phyloP scores from a whole-genome alignment of 768 basidiomycete genomes.

The Solioccasus polychromus region DNA sequence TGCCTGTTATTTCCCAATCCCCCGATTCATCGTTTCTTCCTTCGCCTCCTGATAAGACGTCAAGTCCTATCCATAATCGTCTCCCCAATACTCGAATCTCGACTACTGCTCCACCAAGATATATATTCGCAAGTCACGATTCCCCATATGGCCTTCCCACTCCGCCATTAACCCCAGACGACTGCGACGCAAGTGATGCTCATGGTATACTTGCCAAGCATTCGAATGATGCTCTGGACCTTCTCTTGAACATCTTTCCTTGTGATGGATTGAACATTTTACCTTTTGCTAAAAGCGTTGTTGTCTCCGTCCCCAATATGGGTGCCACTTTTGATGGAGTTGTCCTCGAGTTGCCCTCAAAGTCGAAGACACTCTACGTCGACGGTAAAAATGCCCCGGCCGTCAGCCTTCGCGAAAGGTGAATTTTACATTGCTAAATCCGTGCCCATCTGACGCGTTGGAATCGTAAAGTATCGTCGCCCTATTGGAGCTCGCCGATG shows the following conservation, averaged over 20 bases:
- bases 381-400: slow-evolving; percentile 79
- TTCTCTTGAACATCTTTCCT: slow-evolving; percentile 78
- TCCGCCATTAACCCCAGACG: slow-evolving; percentile 79
- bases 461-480: slow-evolving; percentile 66
- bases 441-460: slow-evolving; percentile 3
- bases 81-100: slow-evolving; percentile 21
- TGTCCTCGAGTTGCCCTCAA: slow-evolving; percentile 69
- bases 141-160: slow-evolving; percentile 52
- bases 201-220: slow-evolving; percentile 44
- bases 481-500: slow-evolving; percentile 84
- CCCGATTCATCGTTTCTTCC: slow-evolving; percentile 34
- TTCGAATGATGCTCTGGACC: slow-evolving; percentile 66
- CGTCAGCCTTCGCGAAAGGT: slow-evolving; percentile 85
- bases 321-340: slow-evolving; percentile 74
- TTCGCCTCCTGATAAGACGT: slow-evolving; percentile 23
- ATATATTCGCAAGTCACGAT: slow-evolving; percentile 39
- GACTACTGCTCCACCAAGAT: slow-evolving; percentile 37
- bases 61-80: slow-evolving; percentile 18
- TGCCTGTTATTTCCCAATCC: slow-evolving; percentile 54
- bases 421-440: slow-evolving; percentile 12
- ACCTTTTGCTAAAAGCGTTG: slow-evolving; percentile 72
- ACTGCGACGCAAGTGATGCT: slow-evolving; percentile 43
- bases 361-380: slow-evolving; percentile 77
- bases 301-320: slow-evolving; percentile 66
- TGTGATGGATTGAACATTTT: slow-evolving; percentile 63